Conservation (phyloP, 2,329 filamentous ascomycete genomes). For the Aspergillus persii region DNA sequence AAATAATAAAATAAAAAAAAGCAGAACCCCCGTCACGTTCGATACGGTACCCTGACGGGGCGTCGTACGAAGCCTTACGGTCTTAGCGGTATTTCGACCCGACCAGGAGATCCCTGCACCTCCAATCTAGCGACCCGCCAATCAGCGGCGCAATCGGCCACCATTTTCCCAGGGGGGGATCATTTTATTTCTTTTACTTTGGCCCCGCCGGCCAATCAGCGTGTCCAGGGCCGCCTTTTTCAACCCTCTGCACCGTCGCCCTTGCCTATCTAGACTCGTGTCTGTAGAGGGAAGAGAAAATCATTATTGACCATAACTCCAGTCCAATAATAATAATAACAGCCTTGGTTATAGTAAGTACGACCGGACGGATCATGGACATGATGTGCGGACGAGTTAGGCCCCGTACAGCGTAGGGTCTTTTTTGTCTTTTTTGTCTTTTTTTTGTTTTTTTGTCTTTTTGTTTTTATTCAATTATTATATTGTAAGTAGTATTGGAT, state of each 20-base stretch:
- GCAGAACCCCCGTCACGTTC: conserved; percentile 6
- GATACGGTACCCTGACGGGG: conserved; percentile 17
- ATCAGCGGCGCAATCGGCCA: conserved; percentile 26
- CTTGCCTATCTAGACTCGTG: conserved; percentile 11
- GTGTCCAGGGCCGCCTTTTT: conserved; percentile 16
- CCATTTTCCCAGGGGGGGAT: conserved; percentile 15
- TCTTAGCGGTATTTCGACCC: conserved; percentile 16
- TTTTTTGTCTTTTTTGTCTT: background rate
- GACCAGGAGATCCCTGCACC: conserved; percentile 25
- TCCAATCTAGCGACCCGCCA: conserved; percentile 30
- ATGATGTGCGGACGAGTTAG: conserved; percentile 3
- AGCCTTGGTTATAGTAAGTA: background rate
- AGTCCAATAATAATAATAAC: background rate
- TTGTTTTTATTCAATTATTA: background rate
- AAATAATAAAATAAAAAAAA: background rate
- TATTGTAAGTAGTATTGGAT: too few relatives aligned
- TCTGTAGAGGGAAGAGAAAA: conserved; percentile 1
- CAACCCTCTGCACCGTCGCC: conserved; percentile 10
- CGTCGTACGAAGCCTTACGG: conserved; percentile 13
- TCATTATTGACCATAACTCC: background rate
- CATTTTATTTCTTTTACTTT: conserved; percentile 14
- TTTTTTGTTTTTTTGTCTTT: background rate
- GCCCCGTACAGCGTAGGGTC: background rate
- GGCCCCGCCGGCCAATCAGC: conserved; percentile 15
- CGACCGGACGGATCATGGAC: background rate